A percentile compares a stretch with the other conserved stretches of the same genome.
Conservation (phyloP, 2,329 filamentous ascomycete genomes). For the Karstenula rhodostoma region DNA sequence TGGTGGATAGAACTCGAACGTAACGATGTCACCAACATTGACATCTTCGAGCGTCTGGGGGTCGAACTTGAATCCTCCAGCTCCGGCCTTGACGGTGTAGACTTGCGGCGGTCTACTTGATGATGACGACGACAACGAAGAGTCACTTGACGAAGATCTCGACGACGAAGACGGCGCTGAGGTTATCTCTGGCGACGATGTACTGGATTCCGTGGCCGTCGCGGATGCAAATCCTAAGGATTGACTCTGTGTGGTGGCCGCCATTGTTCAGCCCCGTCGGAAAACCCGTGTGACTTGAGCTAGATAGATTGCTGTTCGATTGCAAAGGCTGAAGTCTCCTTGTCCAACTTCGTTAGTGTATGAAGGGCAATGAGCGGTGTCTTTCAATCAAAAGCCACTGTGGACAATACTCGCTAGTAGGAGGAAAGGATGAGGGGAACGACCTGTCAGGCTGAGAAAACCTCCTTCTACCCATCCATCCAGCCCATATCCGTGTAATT, state of each 20-base stretch:
- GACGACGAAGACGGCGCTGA: background rate
- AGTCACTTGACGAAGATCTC: constrained; percentile 1
- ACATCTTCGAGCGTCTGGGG: constrained; percentile 49
- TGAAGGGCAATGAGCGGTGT: background rate
- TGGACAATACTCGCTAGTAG: background rate
- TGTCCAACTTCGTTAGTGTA: background rate
- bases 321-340: background rate
- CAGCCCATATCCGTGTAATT: background rate
- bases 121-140: constrained; percentile 28
- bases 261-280: background rate
- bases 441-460: background rate
- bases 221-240: background rate
- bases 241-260: background rate
- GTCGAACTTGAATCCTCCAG: constrained; percentile 44
- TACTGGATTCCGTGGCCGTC: background rate
- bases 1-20: constrained; percentile 51
- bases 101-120: constrained; percentile 30
- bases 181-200: constrained; percentile 9
- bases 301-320: background rate
- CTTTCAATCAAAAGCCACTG: background rate
- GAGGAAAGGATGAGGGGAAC: background rate
- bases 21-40: constrained; percentile 48
- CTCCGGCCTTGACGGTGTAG: constrained; percentile 49
- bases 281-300: background rate
- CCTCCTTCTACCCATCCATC: background rate